Evolutionary conservation across 441 rosid species (phyloP).

Genomic region (Gossypium lobatum): DNA sequence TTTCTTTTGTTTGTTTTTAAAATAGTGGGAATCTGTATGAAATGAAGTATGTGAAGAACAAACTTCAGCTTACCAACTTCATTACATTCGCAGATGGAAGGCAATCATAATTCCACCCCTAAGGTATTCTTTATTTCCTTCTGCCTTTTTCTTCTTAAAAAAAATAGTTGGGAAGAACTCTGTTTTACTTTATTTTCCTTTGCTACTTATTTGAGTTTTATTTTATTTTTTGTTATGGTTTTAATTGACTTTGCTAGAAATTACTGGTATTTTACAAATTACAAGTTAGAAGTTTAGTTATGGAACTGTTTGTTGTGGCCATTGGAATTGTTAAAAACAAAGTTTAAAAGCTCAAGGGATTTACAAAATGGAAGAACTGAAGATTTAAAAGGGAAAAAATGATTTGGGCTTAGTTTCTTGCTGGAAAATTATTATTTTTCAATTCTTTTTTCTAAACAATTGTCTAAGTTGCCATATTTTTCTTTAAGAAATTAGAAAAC

Average conservation of each 20-base stretch:
- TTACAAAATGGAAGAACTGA: neutral
- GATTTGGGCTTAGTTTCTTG: neutral
- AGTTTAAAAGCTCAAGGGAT: neutral
- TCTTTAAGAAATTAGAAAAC: too few species aligned
- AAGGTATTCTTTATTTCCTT: constrained; percentile 21
- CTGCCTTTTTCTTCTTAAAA: neutral
- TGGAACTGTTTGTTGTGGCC: neutral
- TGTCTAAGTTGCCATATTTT: too few species aligned
- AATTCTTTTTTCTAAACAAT: too few species aligned
- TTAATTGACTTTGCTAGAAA: neutral
- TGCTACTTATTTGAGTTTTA: too few species aligned
- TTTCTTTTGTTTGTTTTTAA: too few species aligned
- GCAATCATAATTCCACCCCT: constrained; percentile 26
- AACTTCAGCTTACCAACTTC: constrained; percentile 14
- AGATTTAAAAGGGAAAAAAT: neutral
- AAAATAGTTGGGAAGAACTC: too few species aligned
- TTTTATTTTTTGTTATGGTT: neutral
- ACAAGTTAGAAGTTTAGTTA: neutral
- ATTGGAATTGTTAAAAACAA: neutral
- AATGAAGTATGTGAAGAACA: too few species aligned
- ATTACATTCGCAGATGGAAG: constrained; percentile 41
- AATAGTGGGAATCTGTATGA: too few species aligned
- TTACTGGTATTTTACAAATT: neutral
- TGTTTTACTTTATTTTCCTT: neutral
- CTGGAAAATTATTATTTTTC: neutral